Evolutionary conservation across 257 asterid species (phyloP), one percentile per base, ranked within the genome.

Genomic region (Jacaranda mimosifolia): DNA sequence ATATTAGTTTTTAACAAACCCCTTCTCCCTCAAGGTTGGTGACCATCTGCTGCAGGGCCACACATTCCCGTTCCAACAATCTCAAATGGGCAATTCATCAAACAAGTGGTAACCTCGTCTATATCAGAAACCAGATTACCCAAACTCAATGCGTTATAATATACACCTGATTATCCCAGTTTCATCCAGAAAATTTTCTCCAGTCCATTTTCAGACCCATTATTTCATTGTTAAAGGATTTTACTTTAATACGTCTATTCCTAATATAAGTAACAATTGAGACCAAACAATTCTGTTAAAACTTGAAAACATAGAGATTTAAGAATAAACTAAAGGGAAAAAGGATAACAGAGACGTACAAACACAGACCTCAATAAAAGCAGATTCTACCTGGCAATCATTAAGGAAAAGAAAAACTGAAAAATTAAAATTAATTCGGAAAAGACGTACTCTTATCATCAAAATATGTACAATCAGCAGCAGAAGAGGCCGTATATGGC

Each of bases 41-140:
- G 46, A 49, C 74, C 74, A 49, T 49, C 74, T 6, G 60, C 45
- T 13, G 46, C 62, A 32, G 26, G 62, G 74, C 62, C 48, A 18
- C 14, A 67, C 49, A 45, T 48, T 68, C 59, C 45, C 74, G 13
- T 68, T 12, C 60, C 73, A 6, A 35, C 42, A 21, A 26, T 49
- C 49, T 68, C 62, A 48, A 19, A 32, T 39, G 49, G 45, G 60
- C 59, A 48, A 21, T 68, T 68, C 74, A 26, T 21, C 60, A 48
- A 48, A 68, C 60, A 67, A 38, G 40, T 67, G 35, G 51, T 9
- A 42, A n/a, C 26, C 5, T 53, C 59, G 10, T 35, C 3, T 38
- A 5, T 13, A 19, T 45, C 35, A 18, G 35, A 19, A 45, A 45
- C 42, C 26, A 19, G 21, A 11, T 5, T 15, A 48, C n/a, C n/a